Conservation (phyloP, 2,329 filamentous ascomycete species). For the Sporothrix euskadiensis region DNA sequence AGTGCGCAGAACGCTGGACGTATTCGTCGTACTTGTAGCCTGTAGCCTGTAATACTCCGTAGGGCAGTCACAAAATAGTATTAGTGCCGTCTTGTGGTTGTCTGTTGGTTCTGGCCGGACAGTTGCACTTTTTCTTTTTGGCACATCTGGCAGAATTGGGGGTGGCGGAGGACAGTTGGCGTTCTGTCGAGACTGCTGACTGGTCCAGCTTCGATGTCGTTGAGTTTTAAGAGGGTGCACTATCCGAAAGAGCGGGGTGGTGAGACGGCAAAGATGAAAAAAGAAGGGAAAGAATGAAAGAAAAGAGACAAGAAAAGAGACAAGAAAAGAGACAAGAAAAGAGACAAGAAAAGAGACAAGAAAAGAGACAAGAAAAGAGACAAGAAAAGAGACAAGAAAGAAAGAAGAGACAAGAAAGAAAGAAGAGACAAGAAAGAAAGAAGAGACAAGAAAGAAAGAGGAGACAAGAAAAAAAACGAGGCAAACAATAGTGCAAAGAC, state of each 20-base stretch:
- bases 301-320: not conserved
- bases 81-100: constrained; percentile 13
- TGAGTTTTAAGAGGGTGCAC: not conserved
- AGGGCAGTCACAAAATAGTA: not conserved
- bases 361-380: not conserved
- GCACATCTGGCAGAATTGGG: not conserved
- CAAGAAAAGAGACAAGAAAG: not conserved
- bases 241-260: constrained; percentile 14
- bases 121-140: not conserved
- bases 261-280: not conserved
- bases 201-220: not conserved
- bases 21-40: not conserved
- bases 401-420: not conserved
- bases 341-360: not conserved
- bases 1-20: not conserved
- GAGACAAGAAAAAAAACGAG: not conserved
- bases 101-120: constrained; percentile 16
- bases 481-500: not conserved
- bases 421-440: not conserved
- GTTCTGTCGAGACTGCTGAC: not conserved
- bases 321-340: not conserved
- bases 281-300: not conserved
- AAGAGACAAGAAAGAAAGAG: not conserved
- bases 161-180: constrained; percentile 11
- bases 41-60: not conserved